Evolutionary conservation across 2,329 filamentous ascomycete genomes (phyloP), one percentile per base, ranked within the genome.

Genomic region (Rugonectria rugulosa): DNA sequence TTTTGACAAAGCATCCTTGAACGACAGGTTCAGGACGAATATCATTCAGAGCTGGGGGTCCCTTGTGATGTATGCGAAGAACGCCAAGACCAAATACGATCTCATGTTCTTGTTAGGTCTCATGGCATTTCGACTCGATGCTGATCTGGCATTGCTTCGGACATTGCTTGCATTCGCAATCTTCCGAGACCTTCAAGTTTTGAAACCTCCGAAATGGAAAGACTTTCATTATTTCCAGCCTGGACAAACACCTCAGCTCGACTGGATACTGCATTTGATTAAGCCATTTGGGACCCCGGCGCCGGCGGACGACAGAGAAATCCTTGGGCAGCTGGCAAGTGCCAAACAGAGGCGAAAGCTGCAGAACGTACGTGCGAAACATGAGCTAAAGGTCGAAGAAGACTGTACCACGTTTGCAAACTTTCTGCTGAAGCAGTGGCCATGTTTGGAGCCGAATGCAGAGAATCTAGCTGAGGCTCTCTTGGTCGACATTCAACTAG

Each of bases 381-480:
- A 67, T 14, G 61, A 66, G 31, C 24, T 24, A 2, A 62, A 46
- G 21, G 64, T 64, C 4, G 66, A 66, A n/a, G 57, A 67, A 8
- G 64, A 68, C 31, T 65, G 58, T 27, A 62, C 62, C 17, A 46
- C 44, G 12, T 57, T 68, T 8, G 58, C 57, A 3, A 62, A 64
- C 10, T 60, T 67, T 23, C 54, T 68, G 4, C 32, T 68, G 8
- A 36, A 19, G 2, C 66, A 68, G 40, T 68, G 66, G 66, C 66
- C 66, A 12, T 67, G 66, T 20, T 8, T 65, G 3, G 61, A 68
- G 15, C 66, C 66, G 3, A 65, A 17, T 45, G 40, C 57, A 7
- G 14, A 36, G 8, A 61, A 54, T 2, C 21, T 68, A 2, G 31
- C 56, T 6, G 31, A 37, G 7, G 41, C 56, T 15, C 20, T 67